Evolutionary conservation across 1,284 basidiomycete genomes (phyloP).

Genomic region (Peniophora sp.): DNA sequence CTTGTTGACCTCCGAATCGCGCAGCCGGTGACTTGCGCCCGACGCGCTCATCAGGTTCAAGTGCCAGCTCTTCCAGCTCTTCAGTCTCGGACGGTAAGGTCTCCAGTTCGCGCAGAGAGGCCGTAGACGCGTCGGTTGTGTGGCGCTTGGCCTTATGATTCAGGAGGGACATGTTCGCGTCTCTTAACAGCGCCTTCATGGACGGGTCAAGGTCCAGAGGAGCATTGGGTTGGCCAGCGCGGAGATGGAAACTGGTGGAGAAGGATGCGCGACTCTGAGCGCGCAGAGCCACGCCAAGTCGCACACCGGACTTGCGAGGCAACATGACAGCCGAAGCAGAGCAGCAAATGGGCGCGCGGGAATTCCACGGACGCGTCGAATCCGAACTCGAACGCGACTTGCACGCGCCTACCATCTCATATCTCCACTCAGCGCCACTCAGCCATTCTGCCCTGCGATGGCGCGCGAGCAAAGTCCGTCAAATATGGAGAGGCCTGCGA

Average conservation of each 20-base stretch:
- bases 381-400: not conserved
- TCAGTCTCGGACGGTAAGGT: constrained; percentile 28
- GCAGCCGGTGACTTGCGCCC: constrained; percentile 76
- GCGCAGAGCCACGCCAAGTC: constrained; percentile 7
- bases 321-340: no score
- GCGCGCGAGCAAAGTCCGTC: constrained; percentile 1
- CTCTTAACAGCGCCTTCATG: constrained; percentile 48
- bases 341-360: no score
- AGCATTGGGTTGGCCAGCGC: constrained; percentile 25
- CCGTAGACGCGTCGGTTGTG: constrained; percentile 6
- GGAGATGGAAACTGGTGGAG: constrained; percentile 14
- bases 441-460: not conserved
- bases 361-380: no score
- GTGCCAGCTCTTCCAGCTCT: constrained; percentile 21
- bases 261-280: constrained; percentile 8
- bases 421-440: no score
- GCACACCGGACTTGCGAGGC: no score
- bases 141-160: constrained; percentile 28
- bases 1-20: constrained; percentile 61
- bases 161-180: constrained; percentile 57
- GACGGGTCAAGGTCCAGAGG: constrained; percentile 58
- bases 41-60: constrained; percentile 22
- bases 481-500: constrained; percentile 7
- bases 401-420: not conserved
- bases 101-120: constrained; percentile 44